Conservation (phyloP, 805 yeast species). For the Zygoascus biomembranicola region DNA sequence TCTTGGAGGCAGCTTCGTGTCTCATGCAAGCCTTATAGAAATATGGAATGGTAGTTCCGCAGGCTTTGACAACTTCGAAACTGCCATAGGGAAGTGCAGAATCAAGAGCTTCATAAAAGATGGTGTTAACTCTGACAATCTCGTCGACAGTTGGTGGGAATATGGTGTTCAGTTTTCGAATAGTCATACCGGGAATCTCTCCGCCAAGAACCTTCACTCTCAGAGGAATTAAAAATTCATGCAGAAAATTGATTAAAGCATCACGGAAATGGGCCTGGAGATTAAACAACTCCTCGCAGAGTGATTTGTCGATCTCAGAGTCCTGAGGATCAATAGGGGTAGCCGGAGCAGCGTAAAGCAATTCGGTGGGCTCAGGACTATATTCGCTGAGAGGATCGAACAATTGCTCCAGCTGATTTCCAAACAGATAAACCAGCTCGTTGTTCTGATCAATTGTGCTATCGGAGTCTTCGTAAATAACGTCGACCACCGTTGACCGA, state of each 20-base stretch:
- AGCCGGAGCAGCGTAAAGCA: constrained; percentile 56
- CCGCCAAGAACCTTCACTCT: constrained; percentile 53
- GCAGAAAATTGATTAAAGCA: constrained; percentile 64
- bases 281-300: constrained; percentile 57
- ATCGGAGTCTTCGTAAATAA: constrained; percentile 54
- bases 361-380: constrained; percentile 80
- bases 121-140: constrained; percentile 80
- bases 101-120: constrained; percentile 66
- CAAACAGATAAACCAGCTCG: constrained; percentile 63
- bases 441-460: constrained; percentile 58
- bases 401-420: constrained; percentile 78
- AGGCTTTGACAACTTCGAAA: constrained; percentile 67
- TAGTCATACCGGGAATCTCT: constrained; percentile 44
- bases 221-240: constrained; percentile 69
- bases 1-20: constrained; percentile 84
- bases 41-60: constrained; percentile 78
- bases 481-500: constrained; percentile 57
- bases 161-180: constrained; percentile 60
- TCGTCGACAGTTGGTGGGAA: constrained; percentile 97
- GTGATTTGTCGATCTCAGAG: constrained; percentile 36
- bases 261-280: constrained; percentile 71
- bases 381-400: constrained; percentile 88
- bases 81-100: constrained; percentile 63
- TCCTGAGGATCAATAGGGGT: constrained; percentile 18
- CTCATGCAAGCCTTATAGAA: constrained; percentile 89